These are phyloP conservation scores for Hirsutella minnesotensis DNA, from an alignment of 2,329 filamentous ascomycete genomes.

Conservation along the genomic window DNA sequence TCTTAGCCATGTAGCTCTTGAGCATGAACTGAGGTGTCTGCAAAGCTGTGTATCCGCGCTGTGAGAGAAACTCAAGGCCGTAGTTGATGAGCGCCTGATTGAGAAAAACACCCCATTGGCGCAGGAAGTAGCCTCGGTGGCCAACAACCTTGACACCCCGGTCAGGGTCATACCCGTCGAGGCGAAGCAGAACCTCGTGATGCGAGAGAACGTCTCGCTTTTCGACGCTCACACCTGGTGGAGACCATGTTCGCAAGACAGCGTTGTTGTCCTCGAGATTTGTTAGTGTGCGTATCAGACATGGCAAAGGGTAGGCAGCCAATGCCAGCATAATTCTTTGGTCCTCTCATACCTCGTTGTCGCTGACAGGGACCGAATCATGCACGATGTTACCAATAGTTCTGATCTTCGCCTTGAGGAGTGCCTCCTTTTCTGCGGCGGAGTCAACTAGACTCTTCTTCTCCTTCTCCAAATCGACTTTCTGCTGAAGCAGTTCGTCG, in stretches of 20 bases:
- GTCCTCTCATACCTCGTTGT: slow-evolving; percentile 53
- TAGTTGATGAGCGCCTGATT: slow-evolving; percentile 95
- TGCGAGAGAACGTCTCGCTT: slow-evolving; percentile 76
- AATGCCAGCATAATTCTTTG: too few species aligned
- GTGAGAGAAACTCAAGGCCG: slow-evolving; percentile 75
- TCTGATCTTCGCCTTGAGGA: slow-evolving; percentile 67
- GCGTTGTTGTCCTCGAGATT: slow-evolving; percentile 59
- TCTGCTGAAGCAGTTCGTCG: slow-evolving; percentile 65
- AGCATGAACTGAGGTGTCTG: slow-evolving; percentile 93
- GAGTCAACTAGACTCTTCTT: slow-evolving; percentile 69
- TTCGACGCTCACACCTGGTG: slow-evolving; percentile 60
- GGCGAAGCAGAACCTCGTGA: slow-evolving; percentile 79
- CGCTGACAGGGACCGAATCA: slow-evolving; percentile 69
- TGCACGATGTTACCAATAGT: slow-evolving; percentile 67
- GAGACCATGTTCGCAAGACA: slow-evolving; percentile 66
- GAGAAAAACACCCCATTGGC: slow-evolving; percentile 77
- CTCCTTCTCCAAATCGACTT: slow-evolving; percentile 64
- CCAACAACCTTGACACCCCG: slow-evolving; percentile 90
- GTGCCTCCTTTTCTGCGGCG: slow-evolving; percentile 62
- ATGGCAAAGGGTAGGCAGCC: neutral
- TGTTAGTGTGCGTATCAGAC: neutral
- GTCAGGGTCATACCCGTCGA: slow-evolving; percentile 89
- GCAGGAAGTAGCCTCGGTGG: slow-evolving; percentile 87
- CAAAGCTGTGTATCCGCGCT: slow-evolving; percentile 69
- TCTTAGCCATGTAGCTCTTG: slow-evolving; percentile 94